Conservation (phyloP, 768 basidiomycete species). For the Macrolepiota fuliginosa region DNA sequence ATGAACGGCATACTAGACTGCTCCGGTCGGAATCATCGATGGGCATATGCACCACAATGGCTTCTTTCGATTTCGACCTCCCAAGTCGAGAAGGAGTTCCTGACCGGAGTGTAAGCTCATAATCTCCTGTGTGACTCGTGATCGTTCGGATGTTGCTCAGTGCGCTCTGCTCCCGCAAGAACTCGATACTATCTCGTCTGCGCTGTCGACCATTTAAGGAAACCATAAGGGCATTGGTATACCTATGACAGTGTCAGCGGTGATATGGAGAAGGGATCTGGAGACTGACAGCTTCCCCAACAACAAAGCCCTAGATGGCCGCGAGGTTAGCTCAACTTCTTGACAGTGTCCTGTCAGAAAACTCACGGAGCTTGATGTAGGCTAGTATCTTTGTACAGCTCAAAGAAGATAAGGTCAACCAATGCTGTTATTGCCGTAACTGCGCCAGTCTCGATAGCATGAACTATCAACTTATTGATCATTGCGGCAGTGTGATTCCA, state of each 20-base stretch:
- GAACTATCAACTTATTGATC: conserved; percentile 14
- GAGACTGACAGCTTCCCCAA: conserved; percentile 7
- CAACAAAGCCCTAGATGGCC: neutral
- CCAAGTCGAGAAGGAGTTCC: neutral
- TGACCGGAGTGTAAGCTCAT: conserved; percentile 1
- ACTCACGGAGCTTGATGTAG: conserved; percentile 12
- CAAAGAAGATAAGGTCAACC: conserved; percentile 11
- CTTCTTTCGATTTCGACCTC: neutral
- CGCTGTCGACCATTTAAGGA: conserved; percentile 10
- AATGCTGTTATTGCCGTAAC: conserved; percentile 12
- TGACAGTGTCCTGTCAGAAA: neutral
- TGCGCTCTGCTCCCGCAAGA: neutral
- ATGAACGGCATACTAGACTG: neutral
- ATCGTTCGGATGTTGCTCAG: neutral
- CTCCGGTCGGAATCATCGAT: neutral
- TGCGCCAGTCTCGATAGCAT: conserved; percentile 16
- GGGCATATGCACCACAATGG: neutral
- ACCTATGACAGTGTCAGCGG: neutral
- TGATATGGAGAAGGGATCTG: too few species aligned
- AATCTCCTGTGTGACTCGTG: neutral
- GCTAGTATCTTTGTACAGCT: conserved; percentile 6
- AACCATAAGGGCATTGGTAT: conserved; percentile 9
- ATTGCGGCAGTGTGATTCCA: conserved; percentile 13
- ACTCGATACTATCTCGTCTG: neutral
- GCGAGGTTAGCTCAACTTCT: neutral